Conservation (phyloP, 345 rosid genomes). For the Murraya koenigii region DNA sequence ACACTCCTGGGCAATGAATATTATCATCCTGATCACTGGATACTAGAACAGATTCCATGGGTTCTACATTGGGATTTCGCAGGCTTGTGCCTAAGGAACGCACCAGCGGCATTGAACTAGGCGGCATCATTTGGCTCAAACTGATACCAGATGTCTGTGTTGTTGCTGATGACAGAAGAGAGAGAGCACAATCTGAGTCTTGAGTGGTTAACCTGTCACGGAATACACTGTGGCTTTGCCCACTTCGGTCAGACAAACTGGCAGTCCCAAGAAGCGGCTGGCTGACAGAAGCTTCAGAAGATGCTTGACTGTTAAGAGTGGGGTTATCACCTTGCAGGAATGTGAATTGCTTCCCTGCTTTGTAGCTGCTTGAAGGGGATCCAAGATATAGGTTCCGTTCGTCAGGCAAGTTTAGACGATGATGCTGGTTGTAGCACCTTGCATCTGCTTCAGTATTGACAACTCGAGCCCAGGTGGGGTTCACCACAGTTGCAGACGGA, state of each 20-base stretch:
- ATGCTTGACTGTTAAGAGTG: conserved; percentile 19
- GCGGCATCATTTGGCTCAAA: conserved; percentile 28
- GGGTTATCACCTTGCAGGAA: conserved; percentile 41
- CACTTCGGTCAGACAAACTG: conserved; percentile 21
- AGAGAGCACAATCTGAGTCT: conserved; percentile 83
- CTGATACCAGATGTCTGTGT: conserved; percentile 35
- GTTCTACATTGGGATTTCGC: conserved; percentile 14
- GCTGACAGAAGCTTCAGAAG: conserved; percentile 30
- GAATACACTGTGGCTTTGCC: conserved; percentile 30
- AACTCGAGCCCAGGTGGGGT: conserved; percentile 43
- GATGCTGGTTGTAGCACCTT: conserved; percentile 24
- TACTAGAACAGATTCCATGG: conserved; percentile 40
- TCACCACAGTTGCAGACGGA: conserved; percentile 42
- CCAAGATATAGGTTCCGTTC: conserved; percentile 36
- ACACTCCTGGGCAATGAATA: conserved; percentile 36
- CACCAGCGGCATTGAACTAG: conserved; percentile 19
- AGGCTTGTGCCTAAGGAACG: conserved; percentile 22
- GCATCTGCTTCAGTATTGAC: conserved; percentile 28
- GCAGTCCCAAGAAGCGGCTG: conserved; percentile 33
- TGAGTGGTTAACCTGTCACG: conserved; percentile 48
- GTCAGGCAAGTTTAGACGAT: conserved; percentile 23
- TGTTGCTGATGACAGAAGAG: conserved; percentile 78
- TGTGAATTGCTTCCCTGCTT: conserved; percentile 45
- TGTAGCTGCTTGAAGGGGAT: conserved; percentile 35
- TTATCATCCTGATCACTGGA: conserved; percentile 26